These are phyloP conservation scores for Corylus heterophylla DNA, from an alignment of 306 rosid species.

Conservation along the genomic window DNA sequence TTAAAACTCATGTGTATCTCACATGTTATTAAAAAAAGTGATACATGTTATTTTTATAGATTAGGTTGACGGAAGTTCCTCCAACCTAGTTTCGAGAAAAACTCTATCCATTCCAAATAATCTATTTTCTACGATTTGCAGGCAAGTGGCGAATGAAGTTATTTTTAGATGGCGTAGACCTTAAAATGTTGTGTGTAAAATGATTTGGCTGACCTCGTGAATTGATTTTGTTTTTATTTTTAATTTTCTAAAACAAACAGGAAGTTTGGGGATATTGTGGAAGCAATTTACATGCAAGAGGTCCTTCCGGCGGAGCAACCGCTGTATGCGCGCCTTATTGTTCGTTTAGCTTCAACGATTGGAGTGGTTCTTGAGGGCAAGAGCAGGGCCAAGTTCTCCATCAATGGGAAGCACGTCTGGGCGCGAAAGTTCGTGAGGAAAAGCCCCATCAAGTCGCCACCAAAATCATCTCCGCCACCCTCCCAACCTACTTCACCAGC, in stretches of 20 bases:
- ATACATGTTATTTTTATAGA: too few species aligned
- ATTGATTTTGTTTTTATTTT: background rate
- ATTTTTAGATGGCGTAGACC: too few species aligned
- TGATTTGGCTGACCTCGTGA: background rate
- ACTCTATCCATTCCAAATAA: too few species aligned
- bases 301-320: slow-evolving; percentile 42
- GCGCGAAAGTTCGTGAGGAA: slow-evolving; percentile 53
- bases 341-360: slow-evolving; percentile 26
- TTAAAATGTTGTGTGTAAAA: background rate
- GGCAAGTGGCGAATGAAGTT: too few species aligned
- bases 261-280: slow-evolving; percentile 49
- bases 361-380: slow-evolving; percentile 31
- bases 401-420: slow-evolving; percentile 75
- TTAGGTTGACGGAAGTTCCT: too few species aligned
- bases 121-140: too few species aligned
- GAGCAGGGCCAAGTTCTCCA: slow-evolving; percentile 43
- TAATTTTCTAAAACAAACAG: slow-evolving; percentile 21
- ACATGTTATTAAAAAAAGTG: too few species aligned
- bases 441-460: slow-evolving; percentile 4
- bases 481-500: slow-evolving; percentile 4
- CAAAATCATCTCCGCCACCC: slow-evolving; percentile 7
- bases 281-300: slow-evolving; percentile 57
- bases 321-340: slow-evolving; percentile 57
- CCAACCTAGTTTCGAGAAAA: too few species aligned
- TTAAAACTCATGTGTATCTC: too few species aligned